Percentiles rank a stretch among this genome's conserved stretches.
These are phyloP conservation scores for Tetrahymena thermophila DNA, from an alignment of 73 alveolate species.

Conservation along the genomic window DNA sequence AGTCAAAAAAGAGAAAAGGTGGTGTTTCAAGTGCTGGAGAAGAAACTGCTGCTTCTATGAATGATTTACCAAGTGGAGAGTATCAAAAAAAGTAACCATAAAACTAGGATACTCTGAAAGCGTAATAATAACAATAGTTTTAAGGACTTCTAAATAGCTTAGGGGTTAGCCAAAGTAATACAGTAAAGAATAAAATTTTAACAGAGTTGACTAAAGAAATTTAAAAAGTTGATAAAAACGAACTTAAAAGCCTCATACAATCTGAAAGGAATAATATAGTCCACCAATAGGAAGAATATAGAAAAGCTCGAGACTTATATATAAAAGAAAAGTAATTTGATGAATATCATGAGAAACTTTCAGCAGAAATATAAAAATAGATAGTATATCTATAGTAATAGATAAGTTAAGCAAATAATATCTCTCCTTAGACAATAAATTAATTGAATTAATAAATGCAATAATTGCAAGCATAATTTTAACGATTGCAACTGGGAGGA, in stretches of 20 bases:
- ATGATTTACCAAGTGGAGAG: background rate
- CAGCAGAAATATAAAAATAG: background rate
- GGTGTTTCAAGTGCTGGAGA: background rate
- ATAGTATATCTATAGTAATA: background rate
- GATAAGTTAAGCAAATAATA: background rate
- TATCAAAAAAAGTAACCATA: background rate
- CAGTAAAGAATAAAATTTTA: background rate
- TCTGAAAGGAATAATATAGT: background rate
- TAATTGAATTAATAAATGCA: background rate
- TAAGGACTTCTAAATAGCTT: background rate
- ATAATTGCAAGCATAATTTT: background rate
- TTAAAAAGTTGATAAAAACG: background rate
- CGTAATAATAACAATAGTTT: background rate
- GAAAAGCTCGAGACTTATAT: background rate
- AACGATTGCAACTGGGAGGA: background rate
- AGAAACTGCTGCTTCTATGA: conserved; percentile 2
- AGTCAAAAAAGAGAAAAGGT: background rate
- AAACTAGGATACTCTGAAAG: background rate
- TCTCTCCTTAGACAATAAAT: background rate
- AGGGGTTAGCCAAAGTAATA: background rate
- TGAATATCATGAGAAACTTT: background rate
- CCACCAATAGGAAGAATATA: background rate
- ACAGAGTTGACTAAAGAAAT: background rate
- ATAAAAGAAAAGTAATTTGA: background rate
- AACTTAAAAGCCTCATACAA: background rate